A percentile compares a stretch with the other conserved stretches of the same genome.
phyloP scores from a whole-genome alignment of 2,329 filamentous ascomycete genomes.

The Penicillium decumbens region DNA sequence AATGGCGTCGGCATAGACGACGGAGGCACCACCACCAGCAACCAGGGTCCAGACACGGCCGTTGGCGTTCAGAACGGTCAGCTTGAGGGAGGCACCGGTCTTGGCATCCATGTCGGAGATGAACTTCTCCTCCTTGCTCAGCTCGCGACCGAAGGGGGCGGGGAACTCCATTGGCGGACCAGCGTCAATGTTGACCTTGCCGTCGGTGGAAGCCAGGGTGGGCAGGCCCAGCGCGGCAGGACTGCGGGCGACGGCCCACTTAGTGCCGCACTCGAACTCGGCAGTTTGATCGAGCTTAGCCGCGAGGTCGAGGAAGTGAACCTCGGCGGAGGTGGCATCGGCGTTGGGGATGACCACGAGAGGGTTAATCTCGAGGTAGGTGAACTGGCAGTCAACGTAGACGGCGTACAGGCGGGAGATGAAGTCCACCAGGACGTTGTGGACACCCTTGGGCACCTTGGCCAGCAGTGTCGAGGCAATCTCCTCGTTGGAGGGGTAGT shows the following conservation, averaged over 20 bases:
- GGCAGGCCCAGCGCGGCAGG: conserved; percentile 82
- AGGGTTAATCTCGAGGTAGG: conserved; percentile 99
- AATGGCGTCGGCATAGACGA: conserved; percentile 98
- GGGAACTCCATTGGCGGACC: conserved; percentile 99
- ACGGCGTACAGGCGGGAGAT: conserved; percentile 97
- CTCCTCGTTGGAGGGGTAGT: conserved; percentile 94
- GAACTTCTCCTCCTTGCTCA: conserved; percentile 98
- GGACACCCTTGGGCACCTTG: conserved; percentile 90
- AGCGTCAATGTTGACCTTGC: conserved; percentile 88
- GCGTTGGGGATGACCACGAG: conserved; percentile 95
- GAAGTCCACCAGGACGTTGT: conserved; percentile 99
- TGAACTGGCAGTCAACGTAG: conserved; percentile 99
- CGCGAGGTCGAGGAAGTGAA: conserved; percentile 96
- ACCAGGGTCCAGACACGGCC: conserved; percentile 98
- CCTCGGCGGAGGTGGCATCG: conserved; percentile 83
- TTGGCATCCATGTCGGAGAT: conserved; percentile 98
- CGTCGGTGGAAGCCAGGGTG: conserved; percentile 57
- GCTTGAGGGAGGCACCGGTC: conserved; percentile 97
- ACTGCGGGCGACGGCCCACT: conserved; percentile 95
- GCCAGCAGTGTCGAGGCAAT: conserved; percentile 79
- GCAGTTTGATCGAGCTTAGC: conserved; percentile 99
- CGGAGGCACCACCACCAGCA: conserved; percentile 97
- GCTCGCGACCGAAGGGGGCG: conserved; percentile 95
- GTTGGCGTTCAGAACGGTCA: conserved; percentile 86
- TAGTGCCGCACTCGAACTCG: conserved; percentile 98